These are phyloP conservation scores for Colletotrichum zoysiae DNA, from an alignment of 2,329 filamentous ascomycete genomes.

Conservation along the genomic window DNA sequence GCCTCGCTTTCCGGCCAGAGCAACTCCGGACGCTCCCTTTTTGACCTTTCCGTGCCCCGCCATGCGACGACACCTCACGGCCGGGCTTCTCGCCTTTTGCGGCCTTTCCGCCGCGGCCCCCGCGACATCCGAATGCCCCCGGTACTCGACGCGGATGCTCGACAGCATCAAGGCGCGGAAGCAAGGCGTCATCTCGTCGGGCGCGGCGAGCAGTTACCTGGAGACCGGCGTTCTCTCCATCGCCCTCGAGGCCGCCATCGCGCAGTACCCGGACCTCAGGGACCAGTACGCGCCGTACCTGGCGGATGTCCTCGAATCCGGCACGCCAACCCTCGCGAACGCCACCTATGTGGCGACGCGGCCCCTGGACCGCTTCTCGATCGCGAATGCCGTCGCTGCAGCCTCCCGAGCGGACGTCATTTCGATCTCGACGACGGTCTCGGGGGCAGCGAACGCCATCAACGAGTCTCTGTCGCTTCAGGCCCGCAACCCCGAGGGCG, in stretches of 20 bases:
- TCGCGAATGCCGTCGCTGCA: conserved; percentile 41
- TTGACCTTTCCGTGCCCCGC: background rate
- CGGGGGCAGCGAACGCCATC: conserved; percentile 41
- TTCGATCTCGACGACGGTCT: conserved; percentile 20
- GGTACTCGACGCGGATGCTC: conserved; percentile 45
- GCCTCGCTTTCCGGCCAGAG: too few relatives aligned
- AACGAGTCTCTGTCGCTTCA: conserved; percentile 44
- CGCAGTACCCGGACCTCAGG: conserved; percentile 38
- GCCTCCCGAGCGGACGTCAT: conserved; percentile 20
- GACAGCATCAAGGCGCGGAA: conserved; percentile 45
- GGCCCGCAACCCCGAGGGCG: conserved; percentile 50
- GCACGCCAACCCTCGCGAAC: conserved; percentile 36
- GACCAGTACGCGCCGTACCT: conserved; percentile 38
- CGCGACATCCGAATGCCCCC: conserved; percentile 9
- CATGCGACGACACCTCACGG: conserved; percentile 7
- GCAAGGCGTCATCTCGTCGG: conserved; percentile 44
- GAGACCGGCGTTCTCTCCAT: conserved; percentile 45
- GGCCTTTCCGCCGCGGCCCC: conserved; percentile 1
- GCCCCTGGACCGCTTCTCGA: conserved; percentile 46
- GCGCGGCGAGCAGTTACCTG: conserved; percentile 44
- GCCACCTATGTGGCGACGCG: conserved; percentile 34
- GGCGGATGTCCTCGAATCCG: conserved; percentile 39
- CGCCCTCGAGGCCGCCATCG: conserved; percentile 41
- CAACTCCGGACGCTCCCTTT: background rate
- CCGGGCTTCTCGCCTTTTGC: conserved; percentile 16